Evolutionary conservation across 176 grass and related monocot species (phyloP), one percentile per base, ranked within the genome.

Genomic region (Cenchrus americanus): DNA sequence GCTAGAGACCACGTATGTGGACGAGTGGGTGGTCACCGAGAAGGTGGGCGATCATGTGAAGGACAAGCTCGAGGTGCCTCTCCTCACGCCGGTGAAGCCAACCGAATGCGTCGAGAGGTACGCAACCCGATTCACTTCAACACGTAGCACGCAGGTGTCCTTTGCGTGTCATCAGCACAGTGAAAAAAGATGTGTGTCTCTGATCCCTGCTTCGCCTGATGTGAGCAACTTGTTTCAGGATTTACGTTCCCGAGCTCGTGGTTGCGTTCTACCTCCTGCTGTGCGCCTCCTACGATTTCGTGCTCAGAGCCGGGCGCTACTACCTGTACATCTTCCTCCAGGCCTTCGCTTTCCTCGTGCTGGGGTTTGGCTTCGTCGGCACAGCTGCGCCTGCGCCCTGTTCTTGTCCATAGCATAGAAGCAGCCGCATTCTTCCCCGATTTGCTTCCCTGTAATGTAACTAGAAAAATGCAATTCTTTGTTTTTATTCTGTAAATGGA

Each of bases 321-420:
- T 86, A 91, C 75, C 42, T 85, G 37, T 95, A 85, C 83, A 89
- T 91, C 30, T 92, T 89, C 76, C 90, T 92, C 42, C 93, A 89
- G 80, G 86, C 93, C 37, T 77, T 85, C 23, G 86, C 93, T 46
- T 95, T 92, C 89, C 12, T 83, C 57, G 18, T 84, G 18, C 75
- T 95, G 10, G 93, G 93, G 13, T 88, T 87, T 61, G 93, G 93
- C 86, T 95, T 90, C 69, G 88, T 90, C 81, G 93, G 93, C 46
- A 88, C 86, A 8, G 22, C 73, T 57, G 53, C 71, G n/a, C n/a
- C n/a, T n/a, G n/a, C n/a, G 14, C 68, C 86, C 26, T 85, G 57
- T 67, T 70, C 90, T 27, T 85, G 64, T 67, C 51, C 90, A 71
- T 15, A 85, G n/a, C 13, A 42, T 62, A 87, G 75, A 71, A 87